These are phyloP conservation scores for Microbotryum lychnidis-dioicae DNA, from an alignment of 1,284 basidiomycete species.

Conservation along the genomic window DNA sequence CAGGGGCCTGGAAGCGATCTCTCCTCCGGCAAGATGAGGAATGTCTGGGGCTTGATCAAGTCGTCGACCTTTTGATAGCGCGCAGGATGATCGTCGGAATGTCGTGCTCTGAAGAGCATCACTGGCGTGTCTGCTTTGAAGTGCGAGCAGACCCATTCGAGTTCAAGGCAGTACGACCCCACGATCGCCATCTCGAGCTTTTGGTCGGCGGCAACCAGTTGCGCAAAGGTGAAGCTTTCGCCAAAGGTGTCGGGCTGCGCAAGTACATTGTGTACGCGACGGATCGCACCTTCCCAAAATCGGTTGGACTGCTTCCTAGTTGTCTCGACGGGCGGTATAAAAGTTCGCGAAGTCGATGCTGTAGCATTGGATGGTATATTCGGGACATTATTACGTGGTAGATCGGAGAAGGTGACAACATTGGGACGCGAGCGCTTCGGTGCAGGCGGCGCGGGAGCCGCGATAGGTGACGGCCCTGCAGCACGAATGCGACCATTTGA, in stretches of 20 bases:
- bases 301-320: not conserved
- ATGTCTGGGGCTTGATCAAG: conserved; percentile 5
- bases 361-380: not conserved
- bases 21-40: not conserved
- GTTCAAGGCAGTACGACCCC: conserved; percentile 10
- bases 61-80: not conserved
- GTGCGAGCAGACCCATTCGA: conserved; percentile 15
- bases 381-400: not conserved
- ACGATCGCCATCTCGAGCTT: conserved; percentile 16
- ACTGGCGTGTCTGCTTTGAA: conserved; percentile 9
- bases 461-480: not conserved
- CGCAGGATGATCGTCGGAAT: too few relatives aligned
- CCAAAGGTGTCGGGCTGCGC: conserved; percentile 3
- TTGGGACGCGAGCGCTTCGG: not conserved
- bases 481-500: not conserved
- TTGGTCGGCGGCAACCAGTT: conserved; percentile 9
- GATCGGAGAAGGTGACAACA: conserved; percentile 14
- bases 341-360: not conserved
- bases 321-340: not conserved
- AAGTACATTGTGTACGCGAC: conserved; percentile 10
- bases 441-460: not conserved
- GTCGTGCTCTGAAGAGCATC: conserved; percentile 8
- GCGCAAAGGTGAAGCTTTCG: conserved; percentile 14
- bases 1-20: not conserved
- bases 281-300: conserved; percentile 20